Conservation (phyloP, 2,329 filamentous ascomycete genomes). For the Tolypocladium nubicola region DNA sequence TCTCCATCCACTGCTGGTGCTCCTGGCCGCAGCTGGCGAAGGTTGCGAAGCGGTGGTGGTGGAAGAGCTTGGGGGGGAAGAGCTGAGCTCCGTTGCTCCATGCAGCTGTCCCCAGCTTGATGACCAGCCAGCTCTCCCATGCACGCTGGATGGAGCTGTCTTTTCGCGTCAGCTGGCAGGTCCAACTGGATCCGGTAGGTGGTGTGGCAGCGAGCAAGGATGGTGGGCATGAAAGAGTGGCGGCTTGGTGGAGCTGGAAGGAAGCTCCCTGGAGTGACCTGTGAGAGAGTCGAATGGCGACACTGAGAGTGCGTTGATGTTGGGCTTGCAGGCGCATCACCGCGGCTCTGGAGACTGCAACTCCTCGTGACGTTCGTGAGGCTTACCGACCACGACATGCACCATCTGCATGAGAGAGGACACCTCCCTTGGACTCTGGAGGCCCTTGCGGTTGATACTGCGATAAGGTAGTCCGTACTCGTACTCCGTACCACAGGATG, state of each 20-base stretch:
- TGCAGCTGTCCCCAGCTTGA: neutral
- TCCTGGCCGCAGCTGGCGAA: neutral
- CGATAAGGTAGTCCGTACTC: neutral
- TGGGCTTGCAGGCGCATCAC: neutral
- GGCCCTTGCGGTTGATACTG: neutral
- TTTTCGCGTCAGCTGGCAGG: neutral
- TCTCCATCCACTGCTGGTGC: neutral
- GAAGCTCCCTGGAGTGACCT: neutral
- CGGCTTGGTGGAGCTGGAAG: neutral
- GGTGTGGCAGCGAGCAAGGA: neutral
- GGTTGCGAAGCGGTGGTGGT: neutral
- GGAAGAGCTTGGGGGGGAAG: neutral
- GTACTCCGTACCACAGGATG: neutral
- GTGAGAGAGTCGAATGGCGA: neutral
- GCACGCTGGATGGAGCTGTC: neutral
- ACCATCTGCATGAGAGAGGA: neutral
- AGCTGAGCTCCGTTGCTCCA: neutral
- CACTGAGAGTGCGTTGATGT: neutral
- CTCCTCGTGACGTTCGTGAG: neutral
- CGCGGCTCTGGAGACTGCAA: neutral
- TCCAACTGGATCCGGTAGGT: constrained; percentile 2
- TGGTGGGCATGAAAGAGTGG: neutral
- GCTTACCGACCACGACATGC: neutral
- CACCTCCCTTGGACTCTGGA: neutral
- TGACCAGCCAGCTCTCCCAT: neutral